Base-by-base conservation (phyloP, 345 rosid genomes). In the Zanthoxylum bungeanum region DNA sequence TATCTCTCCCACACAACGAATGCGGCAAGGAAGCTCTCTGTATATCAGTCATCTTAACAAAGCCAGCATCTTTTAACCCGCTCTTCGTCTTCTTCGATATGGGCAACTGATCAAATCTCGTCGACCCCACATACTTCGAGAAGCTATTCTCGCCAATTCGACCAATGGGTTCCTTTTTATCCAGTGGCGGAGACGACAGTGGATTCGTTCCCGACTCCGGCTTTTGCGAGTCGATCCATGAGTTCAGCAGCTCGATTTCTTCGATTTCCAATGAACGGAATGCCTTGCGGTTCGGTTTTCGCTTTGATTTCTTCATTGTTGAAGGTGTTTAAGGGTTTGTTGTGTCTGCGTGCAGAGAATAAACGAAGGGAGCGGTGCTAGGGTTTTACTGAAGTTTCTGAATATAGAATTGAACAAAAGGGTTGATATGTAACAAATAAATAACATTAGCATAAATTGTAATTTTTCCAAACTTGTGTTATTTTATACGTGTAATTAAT, bases 21-120 rank as follows among this genome's bases (percentile, higher is more conserved):
- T 94, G 98, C 12, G 99, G 97, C 77, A 95, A 69, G 56, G 96
- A 84, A 1, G 98, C 97, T 50, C 92, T 85, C 71, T 95, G 99
- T 7, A 92, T 85, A 70, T 92, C 93, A 55, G 96, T 86, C 99
- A 95, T 90, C 28, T 79, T 76, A 24, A 76, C 72, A 72, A 4
- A 92, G n/a, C 79, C 76, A 5, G 85, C 86, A 14, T 74, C 85
- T 68, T 85, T 89, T 66, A 92, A 66, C 34, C 87, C 99, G 33
- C 79, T 81, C 69, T 83, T 86, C 8, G 98, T 89, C 80, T 78
- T 92, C 75, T 80, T 89, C 30, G 99, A 95, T 17, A 95, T 36
- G 1, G 99, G 99, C 53, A 95, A 50, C 72, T 92, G 89, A 50
- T 68, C 71, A 71, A 95, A 95, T 68, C 60, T 83, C 59, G 84